A percentile compares a stretch with the other conserved stretches of the same genome.
These are phyloP conservation scores for Gossypium trilobum DNA, from an alignment of 441 rosid genomes.

Conservation along the genomic window DNA sequence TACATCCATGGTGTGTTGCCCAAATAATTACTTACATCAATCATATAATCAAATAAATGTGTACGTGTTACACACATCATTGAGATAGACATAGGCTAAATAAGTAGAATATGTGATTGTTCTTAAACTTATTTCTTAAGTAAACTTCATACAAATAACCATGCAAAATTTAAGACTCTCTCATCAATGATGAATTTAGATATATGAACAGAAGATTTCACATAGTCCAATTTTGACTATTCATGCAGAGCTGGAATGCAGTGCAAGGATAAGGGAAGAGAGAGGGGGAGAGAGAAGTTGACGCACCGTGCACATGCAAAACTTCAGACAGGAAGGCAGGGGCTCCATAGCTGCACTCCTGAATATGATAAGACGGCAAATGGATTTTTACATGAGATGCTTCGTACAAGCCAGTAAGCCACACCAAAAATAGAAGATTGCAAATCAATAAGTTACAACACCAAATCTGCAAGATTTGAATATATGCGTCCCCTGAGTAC, in stretches of 20 bases:
- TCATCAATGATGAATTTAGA: background rate
- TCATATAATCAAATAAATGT: background rate
- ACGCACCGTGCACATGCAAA: conserved; percentile 13
- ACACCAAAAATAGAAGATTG: background rate
- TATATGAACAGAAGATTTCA: background rate
- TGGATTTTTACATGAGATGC: conserved; percentile 7
- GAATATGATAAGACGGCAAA: conserved; percentile 12
- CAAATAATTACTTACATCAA: background rate
- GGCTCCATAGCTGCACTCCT: conserved; percentile 1
- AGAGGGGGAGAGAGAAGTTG: background rate
- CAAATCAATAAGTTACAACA: background rate
- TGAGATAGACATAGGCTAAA: background rate
- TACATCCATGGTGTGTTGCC: background rate
- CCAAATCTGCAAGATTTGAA: background rate
- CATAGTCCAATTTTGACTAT: background rate
- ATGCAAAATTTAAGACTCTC: background rate
- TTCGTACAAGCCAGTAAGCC: background rate
- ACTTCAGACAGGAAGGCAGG: background rate
- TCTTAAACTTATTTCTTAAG: background rate
- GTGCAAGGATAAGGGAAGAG: background rate
- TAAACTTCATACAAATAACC: background rate
- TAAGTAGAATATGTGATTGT: background rate
- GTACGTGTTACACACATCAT: background rate
- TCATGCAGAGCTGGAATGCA: conserved; percentile 7
- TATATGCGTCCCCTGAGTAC: background rate